These are phyloP conservation scores for Anastatica hierochuntica DNA, from an alignment of 345 rosid species.

Conservation along the genomic window DNA sequence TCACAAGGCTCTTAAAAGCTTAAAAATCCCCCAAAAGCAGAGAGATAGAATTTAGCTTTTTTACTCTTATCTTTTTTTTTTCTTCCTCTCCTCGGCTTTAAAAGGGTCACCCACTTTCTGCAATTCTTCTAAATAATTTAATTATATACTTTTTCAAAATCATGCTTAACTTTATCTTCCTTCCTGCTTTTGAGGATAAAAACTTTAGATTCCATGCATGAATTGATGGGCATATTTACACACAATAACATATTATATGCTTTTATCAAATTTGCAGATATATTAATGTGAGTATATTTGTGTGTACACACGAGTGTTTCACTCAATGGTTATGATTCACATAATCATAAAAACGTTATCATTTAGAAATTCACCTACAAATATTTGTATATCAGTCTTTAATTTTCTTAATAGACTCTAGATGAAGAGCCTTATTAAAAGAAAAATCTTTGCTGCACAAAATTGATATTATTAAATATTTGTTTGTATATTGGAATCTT, in stretches of 20 bases:
- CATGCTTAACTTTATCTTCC: slow-evolving; percentile 36
- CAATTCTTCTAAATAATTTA: slow-evolving; percentile 29
- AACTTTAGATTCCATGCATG: slow-evolving; percentile 41
- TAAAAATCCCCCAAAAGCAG: slow-evolving; percentile 23
- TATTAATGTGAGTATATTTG: slow-evolving; percentile 4
- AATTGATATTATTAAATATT: too few species aligned
- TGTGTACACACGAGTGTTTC: slow-evolving; percentile 16
- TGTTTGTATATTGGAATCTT: too few species aligned
- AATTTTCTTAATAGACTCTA: too few species aligned
- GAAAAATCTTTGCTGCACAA: too few species aligned
- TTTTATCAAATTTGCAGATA: neutral
- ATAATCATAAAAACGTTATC: slow-evolving; percentile 17
- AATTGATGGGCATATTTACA: slow-evolving; percentile 7
- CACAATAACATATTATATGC: slow-evolving; percentile 2
- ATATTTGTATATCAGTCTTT: neutral
- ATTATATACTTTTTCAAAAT: slow-evolving; percentile 20
- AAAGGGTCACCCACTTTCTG: slow-evolving; percentile 81
- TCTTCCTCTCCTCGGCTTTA: slow-evolving; percentile 30
- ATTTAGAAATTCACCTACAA: slow-evolving; percentile 4
- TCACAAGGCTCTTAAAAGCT: slow-evolving; percentile 30
- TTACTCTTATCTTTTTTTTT: neutral
- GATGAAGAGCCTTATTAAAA: too few species aligned
- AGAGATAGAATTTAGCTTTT: slow-evolving; percentile 27
- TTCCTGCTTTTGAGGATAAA: slow-evolving; percentile 54
- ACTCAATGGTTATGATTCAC: slow-evolving; percentile 16